Evolutionary conservation across 768 basidiomycete genomes (phyloP), one percentile per base, ranked within the genome.

Genomic region (Psilocybe subaeruginosa): DNA sequence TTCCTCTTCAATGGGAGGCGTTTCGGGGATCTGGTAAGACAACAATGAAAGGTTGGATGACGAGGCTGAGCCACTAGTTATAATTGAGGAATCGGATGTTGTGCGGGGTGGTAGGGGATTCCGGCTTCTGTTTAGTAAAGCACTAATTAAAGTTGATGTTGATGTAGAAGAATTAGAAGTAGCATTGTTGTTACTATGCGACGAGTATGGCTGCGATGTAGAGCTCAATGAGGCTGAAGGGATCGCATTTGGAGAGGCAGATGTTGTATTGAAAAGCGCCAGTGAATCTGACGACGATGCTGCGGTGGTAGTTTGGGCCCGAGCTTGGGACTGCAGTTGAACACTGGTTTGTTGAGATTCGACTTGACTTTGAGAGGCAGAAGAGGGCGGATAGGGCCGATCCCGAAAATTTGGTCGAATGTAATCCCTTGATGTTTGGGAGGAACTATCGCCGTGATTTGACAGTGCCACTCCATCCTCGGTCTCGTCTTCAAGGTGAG

Each of bases 1-100:
- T 8, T 67, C 66, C 23, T 70, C 69, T 29, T 60, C 62, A 35
- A 62, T 47, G 46, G 68, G 58, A 9, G 68, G 61, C n/a, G 67
- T 64, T 45, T 70, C 66, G n/a, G 68, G 61, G 16, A 70, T 56
- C 53, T 62, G 65, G 33, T 70, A 68, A 3, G 70, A 70, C 12
- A 70, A 19, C 31, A 69, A 54, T 16, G 68, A 68, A 23, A 66
- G 30, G 45, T 56, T 59, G 12, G 66, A 67, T 3, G 66, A 65
- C 23, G 62, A 59, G 27, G 61, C 55, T 1, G 66, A 66, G 12
- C 43, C 59, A 14, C 58, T 64, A 8, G 64, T 62, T 11, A 56
- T 50, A 31, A 55, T 57, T 3, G 68, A 66, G 9, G 70, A 65
- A 54, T 67, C 64, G 27, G 68, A 66, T 16, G 45, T 58, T 3